Evolutionary conservation across 2,329 filamentous ascomycete species (phyloP), one percentile per base, ranked within the genome.

Genomic region (Emergomyces pasteurianus): DNA sequence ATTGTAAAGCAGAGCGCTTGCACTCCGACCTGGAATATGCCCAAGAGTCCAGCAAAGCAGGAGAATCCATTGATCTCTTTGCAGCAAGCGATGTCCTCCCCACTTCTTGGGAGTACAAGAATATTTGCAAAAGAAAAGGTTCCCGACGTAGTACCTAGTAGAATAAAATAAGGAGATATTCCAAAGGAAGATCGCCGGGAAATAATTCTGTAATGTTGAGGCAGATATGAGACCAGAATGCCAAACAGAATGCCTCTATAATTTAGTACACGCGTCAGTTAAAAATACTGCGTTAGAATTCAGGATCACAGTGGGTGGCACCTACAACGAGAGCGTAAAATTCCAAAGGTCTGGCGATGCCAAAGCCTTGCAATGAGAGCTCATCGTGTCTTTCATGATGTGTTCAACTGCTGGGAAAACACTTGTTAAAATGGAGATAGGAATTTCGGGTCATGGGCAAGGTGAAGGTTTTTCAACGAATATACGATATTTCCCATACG

Each of bases 41-140:
- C 94, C 52, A 99, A 78, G 62, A 97, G 75, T 0, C 90, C 92
- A 21, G 91, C 89, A 47, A 87, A 83, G 71, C 94, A 99, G 63
- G 95, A 88, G 65, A 92, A 87, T 1, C 84, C 83, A 60, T 86
- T 89, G 50, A 97, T 83, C 68, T 90, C 84, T 68, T 81, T 87
- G 75, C 94, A 99, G 75, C 94, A 99, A 59, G 82, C 83, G 63
- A 96, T 86, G 72, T 96, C 92, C 61, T 85, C 81, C 40, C 89
- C 84, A 61, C 90, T 96, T 62, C 86, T 83, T n/a, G 90, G 89
- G 16, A 96, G 83, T 0, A 90, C 87, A 59, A 97, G 79, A 70
- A 99, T 96, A 71, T 97, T 97, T 65, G 89, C 90, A 69, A 99
- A 90, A 31, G 89, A 88, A 55, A 88, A 89, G 58, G 89, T 95